Base-by-base conservation (phyloP, 345 rosid species). In the Lepidium africanum region DNA sequence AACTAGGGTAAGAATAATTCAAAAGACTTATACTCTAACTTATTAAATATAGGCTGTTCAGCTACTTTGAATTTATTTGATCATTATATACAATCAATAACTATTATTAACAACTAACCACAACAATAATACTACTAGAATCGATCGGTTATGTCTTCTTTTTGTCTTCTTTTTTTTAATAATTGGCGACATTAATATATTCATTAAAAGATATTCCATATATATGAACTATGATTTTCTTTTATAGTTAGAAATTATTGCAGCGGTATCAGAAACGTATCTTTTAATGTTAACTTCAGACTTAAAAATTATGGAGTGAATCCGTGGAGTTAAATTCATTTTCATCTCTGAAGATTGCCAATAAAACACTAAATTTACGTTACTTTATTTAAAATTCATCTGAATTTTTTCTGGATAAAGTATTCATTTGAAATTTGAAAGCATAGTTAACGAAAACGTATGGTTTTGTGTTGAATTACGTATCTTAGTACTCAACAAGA, bases 1-100 rank as follows among this genome's bases (percentile, higher is more conserved):
- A 27, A 13, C 7, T 59, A 33, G 14, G 23, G 66, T 69, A 25
- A 13, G 65, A 58, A 69, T 47, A 58, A 48, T 69, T 58, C 65
- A 39, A 69, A 48, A 38, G 38, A 25, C 14, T 36, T 14, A 37
- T 38, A 38, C 21, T 58, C 47, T 38, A 69, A 38, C 32, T 59
- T 48, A 35, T 12, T 11, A 16, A 39, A 49, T 12, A 9, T 15
- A 50, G 14, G 48, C 47, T 69, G 73, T 58, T 47, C 65, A 58
- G 19, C 59, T 59, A 39, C 59, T 59, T 48, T 38, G 10, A 59
- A 27, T 38, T 27, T 38, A 49, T 59, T 47, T 49, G 59, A 59
- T 39, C 59, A 49, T 33, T 48, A 27, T 27, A 27, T 27, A 57
- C 58, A 40, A 69, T 59, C 23, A 38, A 59, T 69, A 25, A 16